Evolutionary conservation across 164 flowering plant species (phyloP).

Genomic region (Protea cynaroides): DNA sequence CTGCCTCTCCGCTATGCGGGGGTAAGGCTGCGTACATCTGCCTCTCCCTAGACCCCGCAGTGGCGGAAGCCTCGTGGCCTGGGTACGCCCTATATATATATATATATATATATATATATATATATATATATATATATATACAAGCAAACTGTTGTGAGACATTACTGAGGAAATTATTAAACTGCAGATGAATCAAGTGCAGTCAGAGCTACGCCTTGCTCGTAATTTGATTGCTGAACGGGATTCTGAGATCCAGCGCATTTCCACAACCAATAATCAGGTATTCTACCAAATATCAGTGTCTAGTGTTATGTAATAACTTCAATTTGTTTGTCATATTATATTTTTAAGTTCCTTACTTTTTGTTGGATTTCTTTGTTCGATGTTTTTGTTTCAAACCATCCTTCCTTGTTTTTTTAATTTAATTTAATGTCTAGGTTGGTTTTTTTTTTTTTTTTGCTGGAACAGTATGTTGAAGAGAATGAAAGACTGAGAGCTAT

Average conservation of each 20-base stretch:
- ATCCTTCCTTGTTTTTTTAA: neutral
- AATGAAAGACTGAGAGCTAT: conserved; percentile 94
- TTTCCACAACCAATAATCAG: conserved; percentile 82
- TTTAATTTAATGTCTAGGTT: neutral
- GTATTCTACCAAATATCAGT: conserved; percentile 25
- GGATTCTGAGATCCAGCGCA: conserved; percentile 71
- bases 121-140: too few species aligned
- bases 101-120: too few species aligned
- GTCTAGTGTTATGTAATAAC: neutral
- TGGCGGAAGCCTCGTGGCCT: too few species aligned
- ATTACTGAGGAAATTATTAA: neutral
- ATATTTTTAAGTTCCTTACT: neutral
- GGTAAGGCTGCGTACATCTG: too few species aligned
- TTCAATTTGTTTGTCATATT: neutral
- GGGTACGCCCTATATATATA: too few species aligned
- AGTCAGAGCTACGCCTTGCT: conserved; percentile 88
- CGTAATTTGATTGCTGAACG: conserved; percentile 91
- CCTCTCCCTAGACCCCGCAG: too few species aligned
- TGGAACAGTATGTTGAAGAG: conserved; percentile 85
- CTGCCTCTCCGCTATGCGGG: too few species aligned
- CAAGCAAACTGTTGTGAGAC: too few species aligned
- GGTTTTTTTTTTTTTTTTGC: neutral
- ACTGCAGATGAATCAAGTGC: conserved; percentile 87
- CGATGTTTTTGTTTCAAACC: neutral
- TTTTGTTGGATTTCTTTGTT: neutral